Conservation (phyloP, 306 rosid genomes). For the Biancaea sappan region DNA sequence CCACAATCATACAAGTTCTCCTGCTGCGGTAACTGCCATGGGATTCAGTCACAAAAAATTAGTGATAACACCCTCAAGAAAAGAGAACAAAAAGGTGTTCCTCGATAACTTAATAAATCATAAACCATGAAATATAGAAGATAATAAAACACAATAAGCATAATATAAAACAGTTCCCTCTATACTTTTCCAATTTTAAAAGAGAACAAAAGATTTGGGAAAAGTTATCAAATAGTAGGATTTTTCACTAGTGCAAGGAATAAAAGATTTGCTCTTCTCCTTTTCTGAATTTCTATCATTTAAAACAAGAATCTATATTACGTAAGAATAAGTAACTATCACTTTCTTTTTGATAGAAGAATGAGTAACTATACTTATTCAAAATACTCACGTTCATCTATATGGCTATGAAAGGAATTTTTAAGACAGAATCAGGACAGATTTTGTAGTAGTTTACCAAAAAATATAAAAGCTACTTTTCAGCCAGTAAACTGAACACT, state of each 20-base stretch:
- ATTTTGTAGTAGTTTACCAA: not conserved
- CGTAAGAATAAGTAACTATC: not conserved
- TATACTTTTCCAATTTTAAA: conserved; percentile 11
- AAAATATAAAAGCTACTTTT: not conserved
- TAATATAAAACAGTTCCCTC: not conserved
- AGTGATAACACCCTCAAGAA: conserved; percentile 12
- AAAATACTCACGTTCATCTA: not conserved
- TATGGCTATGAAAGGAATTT: not conserved
- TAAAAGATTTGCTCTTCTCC: not conserved
- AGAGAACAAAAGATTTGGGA: not conserved
- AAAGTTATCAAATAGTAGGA: not conserved
- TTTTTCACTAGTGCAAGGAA: not conserved
- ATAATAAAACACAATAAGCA: not conserved
- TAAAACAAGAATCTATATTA: not conserved
- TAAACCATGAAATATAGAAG: not conserved
- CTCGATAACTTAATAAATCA: not conserved
- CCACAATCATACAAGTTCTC: conserved; percentile 81
- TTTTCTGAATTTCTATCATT: not conserved
- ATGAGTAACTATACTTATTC: not conserved
- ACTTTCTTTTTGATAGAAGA: too few relatives aligned
- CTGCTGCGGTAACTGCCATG: conserved; percentile 78
- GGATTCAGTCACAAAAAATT: conserved; percentile 27
- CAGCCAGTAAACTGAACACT: not conserved
- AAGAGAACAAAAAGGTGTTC: not conserved
- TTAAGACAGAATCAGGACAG: not conserved